Evolutionary conservation across 2,329 filamentous ascomycete species (phyloP).

Genomic region (Pestalotiopsis sp.): DNA sequence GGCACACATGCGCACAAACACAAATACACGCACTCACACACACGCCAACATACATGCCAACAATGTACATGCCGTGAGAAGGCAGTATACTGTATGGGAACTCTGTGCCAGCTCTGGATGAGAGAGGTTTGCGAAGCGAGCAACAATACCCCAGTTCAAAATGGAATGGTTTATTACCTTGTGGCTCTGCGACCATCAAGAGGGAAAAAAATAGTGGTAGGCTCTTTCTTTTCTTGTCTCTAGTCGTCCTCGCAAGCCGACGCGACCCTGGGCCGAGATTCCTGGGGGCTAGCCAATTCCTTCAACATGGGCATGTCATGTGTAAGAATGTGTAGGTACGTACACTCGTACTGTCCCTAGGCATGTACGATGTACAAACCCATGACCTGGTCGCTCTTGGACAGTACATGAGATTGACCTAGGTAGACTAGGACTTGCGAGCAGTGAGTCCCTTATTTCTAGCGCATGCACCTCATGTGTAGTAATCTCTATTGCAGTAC

Average conservation of each 20-base stretch:
- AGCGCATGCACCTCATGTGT: too few species aligned
- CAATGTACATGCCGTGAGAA: not conserved
- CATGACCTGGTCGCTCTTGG: not conserved
- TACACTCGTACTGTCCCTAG: not conserved
- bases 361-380: not conserved
- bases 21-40: not conserved
- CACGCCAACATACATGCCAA: not conserved
- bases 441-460: conserved; percentile 16
- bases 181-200: not conserved
- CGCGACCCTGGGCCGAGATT: conserved; percentile 39
- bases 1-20: not conserved
- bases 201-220: conserved; percentile 18
- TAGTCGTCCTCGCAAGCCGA: conserved; percentile 20
- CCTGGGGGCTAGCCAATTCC: conserved; percentile 21
- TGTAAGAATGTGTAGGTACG: not conserved
- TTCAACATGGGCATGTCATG: not conserved
- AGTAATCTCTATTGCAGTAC: too few species aligned
- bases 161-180: not conserved
- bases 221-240: conserved; percentile 31
- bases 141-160: not conserved
- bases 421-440: too few species aligned
- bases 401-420: not conserved
- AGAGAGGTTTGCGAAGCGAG: not conserved
- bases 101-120: not conserved
- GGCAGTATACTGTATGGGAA: not conserved